Evolutionary conservation across 1,139 yeast genomes (phyloP).

Genomic region (Saccharomyces uvarum): DNA sequence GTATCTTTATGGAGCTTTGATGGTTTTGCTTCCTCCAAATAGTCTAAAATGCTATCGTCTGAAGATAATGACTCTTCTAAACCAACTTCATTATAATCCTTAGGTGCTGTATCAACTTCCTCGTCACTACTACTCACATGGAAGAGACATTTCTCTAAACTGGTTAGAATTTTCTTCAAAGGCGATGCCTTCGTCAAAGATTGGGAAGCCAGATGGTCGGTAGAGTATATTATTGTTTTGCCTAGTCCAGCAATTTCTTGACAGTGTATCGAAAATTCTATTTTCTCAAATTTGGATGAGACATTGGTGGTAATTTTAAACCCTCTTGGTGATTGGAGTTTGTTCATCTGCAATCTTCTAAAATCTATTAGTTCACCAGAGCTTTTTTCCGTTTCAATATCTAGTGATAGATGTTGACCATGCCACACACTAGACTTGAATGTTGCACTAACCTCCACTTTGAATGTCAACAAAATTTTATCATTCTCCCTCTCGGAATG

Average conservation of each 20-base stretch:
- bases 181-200: not conserved
- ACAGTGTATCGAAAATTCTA: slow-evolving; percentile 31
- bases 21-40: slow-evolving; percentile 4
- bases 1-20: not conserved
- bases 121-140: slow-evolving; percentile 3
- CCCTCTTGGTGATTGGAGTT: slow-evolving; percentile 26
- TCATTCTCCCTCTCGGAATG: slow-evolving; percentile 5
- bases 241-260: slow-evolving; percentile 38
- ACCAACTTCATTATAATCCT: not conserved
- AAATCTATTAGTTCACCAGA: slow-evolving; percentile 36
- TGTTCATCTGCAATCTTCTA: slow-evolving; percentile 33
- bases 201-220: slow-evolving; percentile 7
- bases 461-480: slow-evolving; percentile 13
- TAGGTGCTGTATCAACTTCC: slow-evolving; percentile 2
- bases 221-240: slow-evolving; percentile 5
- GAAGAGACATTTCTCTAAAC: slow-evolving; percentile 5
- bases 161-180: not conserved
- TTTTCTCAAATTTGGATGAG: slow-evolving; percentile 12
- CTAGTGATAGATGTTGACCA: slow-evolving; percentile 28
- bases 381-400: slow-evolving; percentile 26
- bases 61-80: slow-evolving; percentile 8
- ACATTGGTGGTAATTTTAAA: slow-evolving; percentile 27
- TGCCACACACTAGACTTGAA: slow-evolving; percentile 30
- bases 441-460: slow-evolving; percentile 25
- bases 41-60: slow-evolving; percentile 20